These are phyloP conservation scores for Suhomyces chickasaworum DNA, from an alignment of 1,139 yeast species.

Conservation along the genomic window DNA sequence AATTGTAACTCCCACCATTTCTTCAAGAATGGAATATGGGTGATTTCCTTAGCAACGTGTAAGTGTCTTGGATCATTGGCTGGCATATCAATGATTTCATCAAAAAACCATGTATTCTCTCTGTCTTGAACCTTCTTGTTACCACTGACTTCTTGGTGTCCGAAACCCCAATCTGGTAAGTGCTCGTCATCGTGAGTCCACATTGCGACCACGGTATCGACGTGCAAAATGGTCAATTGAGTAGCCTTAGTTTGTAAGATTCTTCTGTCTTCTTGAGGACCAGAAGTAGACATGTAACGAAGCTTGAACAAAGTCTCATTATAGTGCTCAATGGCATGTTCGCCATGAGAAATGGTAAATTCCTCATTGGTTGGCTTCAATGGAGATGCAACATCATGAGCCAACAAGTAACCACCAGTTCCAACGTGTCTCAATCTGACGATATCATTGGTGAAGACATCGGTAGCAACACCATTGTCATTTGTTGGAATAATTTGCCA, in stretches of 20 bases:
- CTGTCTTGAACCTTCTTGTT: slow-evolving; percentile 74
- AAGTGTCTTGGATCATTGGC: slow-evolving; percentile 59
- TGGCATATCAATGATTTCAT: slow-evolving; percentile 62
- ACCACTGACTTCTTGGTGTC: slow-evolving; percentile 93
- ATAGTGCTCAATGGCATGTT: slow-evolving; percentile 54
- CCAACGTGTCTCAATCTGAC: slow-evolving; percentile 81
- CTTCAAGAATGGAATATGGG: slow-evolving; percentile 66
- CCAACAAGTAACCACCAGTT: slow-evolving; percentile 74
- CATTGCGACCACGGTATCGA: slow-evolving; percentile 86
- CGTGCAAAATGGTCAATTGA: slow-evolving; percentile 70
- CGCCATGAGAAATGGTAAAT: slow-evolving; percentile 54
- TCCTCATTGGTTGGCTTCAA: slow-evolving; percentile 26
- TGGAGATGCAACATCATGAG: slow-evolving; percentile 93
- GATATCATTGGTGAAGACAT: slow-evolving; percentile 57
- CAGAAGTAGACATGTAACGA: slow-evolving; percentile 52
- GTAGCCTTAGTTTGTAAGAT: slow-evolving; percentile 70
- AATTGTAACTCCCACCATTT: slow-evolving; percentile 91
- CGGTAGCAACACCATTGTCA: slow-evolving; percentile 27
- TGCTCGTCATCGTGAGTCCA: slow-evolving; percentile 87
- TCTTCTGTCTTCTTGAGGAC: slow-evolving; percentile 50
- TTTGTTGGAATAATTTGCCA: slow-evolving; percentile 83
- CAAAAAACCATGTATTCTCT: slow-evolving; percentile 75
- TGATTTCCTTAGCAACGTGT: slow-evolving; percentile 60
- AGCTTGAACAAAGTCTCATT: slow-evolving; percentile 81
- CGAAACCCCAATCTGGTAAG: slow-evolving; percentile 93